These are phyloP conservation scores for Fusarium protoensiforme DNA, from an alignment of 2,329 filamentous ascomycete species.

Conservation along the genomic window DNA sequence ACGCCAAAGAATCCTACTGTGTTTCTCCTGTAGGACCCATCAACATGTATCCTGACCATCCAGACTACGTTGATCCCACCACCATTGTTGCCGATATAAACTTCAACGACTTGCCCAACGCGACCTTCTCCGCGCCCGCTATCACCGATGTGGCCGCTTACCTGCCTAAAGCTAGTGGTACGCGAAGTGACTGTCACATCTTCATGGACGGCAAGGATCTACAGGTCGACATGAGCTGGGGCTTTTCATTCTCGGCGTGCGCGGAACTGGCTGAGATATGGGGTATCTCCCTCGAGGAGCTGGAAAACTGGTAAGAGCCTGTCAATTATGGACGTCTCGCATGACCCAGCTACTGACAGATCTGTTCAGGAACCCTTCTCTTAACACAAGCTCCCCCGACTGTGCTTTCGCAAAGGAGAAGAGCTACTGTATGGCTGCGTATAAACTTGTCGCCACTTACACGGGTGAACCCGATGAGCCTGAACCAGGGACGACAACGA, in stretches of 20 bases:
- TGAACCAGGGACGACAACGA: not conserved
- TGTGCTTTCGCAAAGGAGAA: not conserved
- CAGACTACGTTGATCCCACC: not conserved
- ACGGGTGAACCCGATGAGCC: not conserved
- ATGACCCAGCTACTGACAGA: not conserved
- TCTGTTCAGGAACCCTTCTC: conserved; percentile 2
- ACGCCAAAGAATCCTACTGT: conserved; percentile 46
- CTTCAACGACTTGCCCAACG: not conserved
- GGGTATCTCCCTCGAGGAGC: not conserved
- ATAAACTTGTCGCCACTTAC: not conserved
- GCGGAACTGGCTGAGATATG: not conserved
- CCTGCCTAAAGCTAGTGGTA: not conserved
- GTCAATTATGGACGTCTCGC: not conserved
- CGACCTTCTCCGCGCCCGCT: conserved; percentile 1
- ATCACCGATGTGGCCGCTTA: conserved; percentile 1
- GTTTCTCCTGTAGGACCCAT: conserved; percentile 34
- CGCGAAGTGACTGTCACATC: not conserved
- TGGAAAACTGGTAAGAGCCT: not conserved
- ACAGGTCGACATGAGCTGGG: not conserved
- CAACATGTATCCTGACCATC: conserved; percentile 5
- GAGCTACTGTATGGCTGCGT: conserved; percentile 1
- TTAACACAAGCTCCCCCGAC: not conserved
- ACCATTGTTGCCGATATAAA: not conserved
- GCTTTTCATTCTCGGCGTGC: not conserved
- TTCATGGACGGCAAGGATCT: not conserved